Evolutionary conservation across 345 rosid genomes (phyloP).

Genomic region (Gossypium raimondii): DNA sequence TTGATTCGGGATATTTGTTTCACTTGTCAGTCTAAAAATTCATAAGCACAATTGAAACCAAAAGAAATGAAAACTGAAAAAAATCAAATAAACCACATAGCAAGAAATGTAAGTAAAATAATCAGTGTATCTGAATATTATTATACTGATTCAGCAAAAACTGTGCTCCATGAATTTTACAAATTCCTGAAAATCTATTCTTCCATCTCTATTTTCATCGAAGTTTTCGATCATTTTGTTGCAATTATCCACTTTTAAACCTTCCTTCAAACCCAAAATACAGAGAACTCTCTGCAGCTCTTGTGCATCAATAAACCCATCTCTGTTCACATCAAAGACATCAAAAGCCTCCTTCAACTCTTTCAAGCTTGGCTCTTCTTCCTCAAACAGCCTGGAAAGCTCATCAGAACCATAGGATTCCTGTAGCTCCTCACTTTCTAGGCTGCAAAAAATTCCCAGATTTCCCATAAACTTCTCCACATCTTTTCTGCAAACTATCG

Average conservation of each 20-base stretch:
- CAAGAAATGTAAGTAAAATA: not conserved
- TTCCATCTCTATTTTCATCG: slow-evolving; percentile 54
- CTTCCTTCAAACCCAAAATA: slow-evolving; percentile 52
- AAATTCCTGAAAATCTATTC: slow-evolving; percentile 66
- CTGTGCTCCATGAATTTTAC: slow-evolving; percentile 60
- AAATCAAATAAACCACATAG: not conserved
- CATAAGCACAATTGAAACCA: not conserved
- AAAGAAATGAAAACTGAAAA: not conserved
- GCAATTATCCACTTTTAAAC: slow-evolving; percentile 44
- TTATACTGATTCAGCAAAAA: slow-evolving; percentile 27
- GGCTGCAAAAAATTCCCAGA: slow-evolving; percentile 44
- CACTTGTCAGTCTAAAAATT: not conserved
- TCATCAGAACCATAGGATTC: slow-evolving; percentile 33
- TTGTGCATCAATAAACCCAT: slow-evolving; percentile 65
- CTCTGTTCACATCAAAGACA: slow-evolving; percentile 72
- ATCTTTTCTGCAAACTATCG: slow-evolving; percentile 43
- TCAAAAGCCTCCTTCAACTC: slow-evolving; percentile 74
- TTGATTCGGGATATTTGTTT: no score
- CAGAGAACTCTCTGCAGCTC: slow-evolving; percentile 68
- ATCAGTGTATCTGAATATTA: not conserved
- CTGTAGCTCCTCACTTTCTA: slow-evolving; percentile 35
- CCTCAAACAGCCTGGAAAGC: slow-evolving; percentile 44
- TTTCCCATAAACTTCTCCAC: slow-evolving; percentile 58
- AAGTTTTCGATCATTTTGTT: slow-evolving; percentile 52
- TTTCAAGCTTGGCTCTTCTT: slow-evolving; percentile 75